Conservation (phyloP, 345 rosid species). For the Aethionema arabicum region DNA sequence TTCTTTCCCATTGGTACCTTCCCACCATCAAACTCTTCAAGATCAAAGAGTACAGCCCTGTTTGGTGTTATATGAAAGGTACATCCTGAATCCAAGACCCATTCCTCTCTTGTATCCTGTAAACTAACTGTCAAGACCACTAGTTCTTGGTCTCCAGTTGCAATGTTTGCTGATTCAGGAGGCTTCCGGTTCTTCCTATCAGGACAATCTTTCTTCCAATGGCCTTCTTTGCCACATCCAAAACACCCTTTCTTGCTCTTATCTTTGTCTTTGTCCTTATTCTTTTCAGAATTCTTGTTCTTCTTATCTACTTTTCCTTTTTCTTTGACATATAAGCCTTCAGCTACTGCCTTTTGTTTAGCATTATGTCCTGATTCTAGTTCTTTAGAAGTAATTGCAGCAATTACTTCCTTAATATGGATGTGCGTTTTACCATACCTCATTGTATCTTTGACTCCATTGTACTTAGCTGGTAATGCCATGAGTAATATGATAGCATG, state of each 20-base stretch:
- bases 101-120: neutral
- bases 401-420: too few species aligned
- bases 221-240: neutral
- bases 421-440: too few species aligned
- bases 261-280: too few species aligned
- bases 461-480: too few species aligned
- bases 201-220: neutral
- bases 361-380: too few species aligned
- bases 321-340: neutral
- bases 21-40: too few species aligned
- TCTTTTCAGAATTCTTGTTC: neutral
- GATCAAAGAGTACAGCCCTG: neutral
- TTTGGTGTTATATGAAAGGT: neutral
- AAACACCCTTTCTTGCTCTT: neutral
- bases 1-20: neutral
- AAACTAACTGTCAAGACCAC: too few species aligned
- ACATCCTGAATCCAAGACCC: slow-evolving; percentile 5
- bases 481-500: neutral
- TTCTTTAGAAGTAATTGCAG: too few species aligned
- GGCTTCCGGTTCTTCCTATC: neutral
- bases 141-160: too few species aligned
- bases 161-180: too few species aligned
- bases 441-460: too few species aligned
- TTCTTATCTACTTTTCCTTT: neutral
- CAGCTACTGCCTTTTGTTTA: too few species aligned